Evolutionary conservation across 2,329 filamentous ascomycete genomes (phyloP).

Genomic region (Ophiostoma pallidulum): DNA sequence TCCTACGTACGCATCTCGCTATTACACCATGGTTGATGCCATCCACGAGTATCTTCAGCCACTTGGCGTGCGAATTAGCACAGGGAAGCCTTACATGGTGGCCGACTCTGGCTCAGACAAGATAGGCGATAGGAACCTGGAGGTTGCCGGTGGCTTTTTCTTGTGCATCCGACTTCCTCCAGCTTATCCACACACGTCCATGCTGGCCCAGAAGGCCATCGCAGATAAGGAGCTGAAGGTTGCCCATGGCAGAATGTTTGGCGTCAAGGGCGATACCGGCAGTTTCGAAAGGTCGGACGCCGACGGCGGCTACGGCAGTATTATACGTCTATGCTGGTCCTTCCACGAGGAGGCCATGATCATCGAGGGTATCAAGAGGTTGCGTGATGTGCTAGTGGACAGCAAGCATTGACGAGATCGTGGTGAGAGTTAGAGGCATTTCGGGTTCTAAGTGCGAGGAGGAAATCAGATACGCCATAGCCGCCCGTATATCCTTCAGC

Average conservation of each 20-base stretch:
- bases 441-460: too few species aligned
- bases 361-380: constrained; percentile 44
- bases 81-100: constrained; percentile 3
- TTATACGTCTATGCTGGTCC: constrained; percentile 45
- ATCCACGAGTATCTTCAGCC: constrained; percentile 6
- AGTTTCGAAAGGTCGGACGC: constrained; percentile 22
- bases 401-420: too few species aligned
- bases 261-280: constrained; percentile 28
- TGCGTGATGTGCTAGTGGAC: constrained; percentile 21
- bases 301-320: constrained; percentile 33
- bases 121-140: neutral
- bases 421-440: too few species aligned
- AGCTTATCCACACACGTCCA: constrained; percentile 15
- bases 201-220: constrained; percentile 33
- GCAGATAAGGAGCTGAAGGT: constrained; percentile 46
- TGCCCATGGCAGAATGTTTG: constrained; percentile 47
- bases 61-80: constrained; percentile 4
- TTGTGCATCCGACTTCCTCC: constrained; percentile 50
- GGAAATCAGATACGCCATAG: too few species aligned
- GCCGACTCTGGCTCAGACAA: neutral
- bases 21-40: constrained; percentile 11
- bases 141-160: constrained; percentile 52
- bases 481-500: too few species aligned
- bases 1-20: neutral
- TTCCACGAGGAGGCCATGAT: constrained; percentile 48